These are phyloP conservation scores for Nepenthes mirabilis DNA, from an alignment of 148 eudicot genomes.

Conservation along the genomic window DNA sequence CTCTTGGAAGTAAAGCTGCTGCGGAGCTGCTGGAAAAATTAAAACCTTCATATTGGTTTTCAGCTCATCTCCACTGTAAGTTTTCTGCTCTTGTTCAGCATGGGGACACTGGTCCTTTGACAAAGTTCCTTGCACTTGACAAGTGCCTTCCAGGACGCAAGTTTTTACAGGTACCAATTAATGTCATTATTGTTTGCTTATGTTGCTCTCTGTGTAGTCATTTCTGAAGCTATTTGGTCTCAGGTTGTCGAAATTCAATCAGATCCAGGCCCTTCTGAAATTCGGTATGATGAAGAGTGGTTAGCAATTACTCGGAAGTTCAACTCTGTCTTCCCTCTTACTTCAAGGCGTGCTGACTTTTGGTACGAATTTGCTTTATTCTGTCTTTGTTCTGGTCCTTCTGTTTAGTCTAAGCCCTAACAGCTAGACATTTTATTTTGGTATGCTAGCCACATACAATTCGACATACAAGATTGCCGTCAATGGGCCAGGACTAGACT, in stretches of 20 bases:
- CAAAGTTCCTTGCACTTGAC: slow-evolving; percentile 97
- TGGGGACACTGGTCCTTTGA: slow-evolving; percentile 51
- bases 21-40: slow-evolving; percentile 65
- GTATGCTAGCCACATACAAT: slow-evolving; percentile 30
- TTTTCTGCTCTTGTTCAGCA: slow-evolving; percentile 86
- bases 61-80: slow-evolving; percentile 94
- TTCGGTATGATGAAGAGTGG: slow-evolving; percentile 97
- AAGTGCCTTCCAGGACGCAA: slow-evolving; percentile 78
- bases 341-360: slow-evolving; percentile 34
- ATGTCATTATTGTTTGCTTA: slow-evolving; percentile 6
- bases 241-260: slow-evolving; percentile 77
- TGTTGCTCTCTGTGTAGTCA: not conserved
- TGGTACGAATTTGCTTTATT: slow-evolving; percentile 26
- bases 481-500: slow-evolving; percentile 59
- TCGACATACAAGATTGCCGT: slow-evolving; percentile 48
- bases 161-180: slow-evolving; percentile 68
- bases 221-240: slow-evolving; percentile 7
- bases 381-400: not conserved
- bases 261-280: slow-evolving; percentile 73
- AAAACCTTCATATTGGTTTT: slow-evolving; percentile 93
- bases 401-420: not conserved
- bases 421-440: slow-evolving; percentile 1
- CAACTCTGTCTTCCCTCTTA: slow-evolving; percentile 48
- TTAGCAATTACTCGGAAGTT: slow-evolving; percentile 68
- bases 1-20: slow-evolving; percentile 90